Evolutionary conservation across 2,329 filamentous ascomycete genomes (phyloP), one percentile per base, ranked within the genome.

Genomic region (Rutstroemia sp.): DNA sequence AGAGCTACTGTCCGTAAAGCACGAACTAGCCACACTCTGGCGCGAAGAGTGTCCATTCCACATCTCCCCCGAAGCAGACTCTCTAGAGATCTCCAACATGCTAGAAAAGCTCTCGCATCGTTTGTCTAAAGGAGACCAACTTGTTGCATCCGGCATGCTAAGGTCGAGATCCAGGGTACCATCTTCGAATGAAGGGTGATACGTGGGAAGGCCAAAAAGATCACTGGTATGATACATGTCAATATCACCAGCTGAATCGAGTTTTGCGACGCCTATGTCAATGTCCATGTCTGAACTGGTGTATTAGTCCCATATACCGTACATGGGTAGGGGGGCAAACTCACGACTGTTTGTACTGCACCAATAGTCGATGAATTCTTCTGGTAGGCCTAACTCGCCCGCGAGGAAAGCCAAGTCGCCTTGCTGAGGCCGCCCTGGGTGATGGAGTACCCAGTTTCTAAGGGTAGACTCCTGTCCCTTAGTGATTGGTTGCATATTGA

Each of bases 291-390:
- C 37, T 57, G 25, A 2, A 14, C 5, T 16, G 9, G 9, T 27
- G 10, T 17, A 14, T 55, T 34, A 57, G 56, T 27, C n/a, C 1
- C 16, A 2, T 27, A 4, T 14, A 14, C 6, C 12, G 7, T 14
- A 2, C 16, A n/a, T 45, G 8, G n/a, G 5, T 1, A 1, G 14
- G 14, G 14, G 21, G 16, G 10, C 10, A 7, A 44, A 47, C 55
- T 54, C 37, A 59, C 58, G 12, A 23, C 47, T 42, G 17, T 34
- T n/a, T 44, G 50, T 57, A 5, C 49, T 46, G 47, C 56, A 64
- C 61, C 62, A 64, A 9, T 25, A 23, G 27, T 61, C 57, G 47
- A 63, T 61, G 34, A 61, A 58, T 14, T 58, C 59, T 16, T 54
- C 52, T 41, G 57, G 53, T 16, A 64, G 56, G 21, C 61, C 59